phyloP scores from a whole-genome alignment of 2,329 filamentous ascomycete genomes.

The Paraphoma sp. region DNA sequence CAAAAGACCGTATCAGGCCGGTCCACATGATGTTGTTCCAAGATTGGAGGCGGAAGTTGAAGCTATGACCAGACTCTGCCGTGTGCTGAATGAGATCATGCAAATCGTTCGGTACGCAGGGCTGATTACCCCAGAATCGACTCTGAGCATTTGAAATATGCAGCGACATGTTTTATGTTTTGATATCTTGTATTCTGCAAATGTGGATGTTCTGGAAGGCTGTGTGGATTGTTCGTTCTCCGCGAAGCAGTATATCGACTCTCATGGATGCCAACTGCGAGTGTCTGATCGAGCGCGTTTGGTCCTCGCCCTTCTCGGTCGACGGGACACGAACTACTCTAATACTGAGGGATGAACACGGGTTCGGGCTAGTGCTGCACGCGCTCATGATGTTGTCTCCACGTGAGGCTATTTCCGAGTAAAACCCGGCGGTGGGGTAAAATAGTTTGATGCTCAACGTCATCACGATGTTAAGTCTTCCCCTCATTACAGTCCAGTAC shows the following conservation, averaged over 20 bases:
- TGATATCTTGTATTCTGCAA: too few relatives aligned
- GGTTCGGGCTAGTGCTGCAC: conserved; percentile 12
- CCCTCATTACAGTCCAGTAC: conserved; percentile 6
- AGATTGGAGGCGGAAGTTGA: conserved; percentile 9
- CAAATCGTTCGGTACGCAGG: not conserved
- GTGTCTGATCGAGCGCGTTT: too few relatives aligned
- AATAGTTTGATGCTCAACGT: conserved; percentile 21
- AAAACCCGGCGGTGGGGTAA: conserved; percentile 26
- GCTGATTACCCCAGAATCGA: not conserved
- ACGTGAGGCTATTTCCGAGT: conserved; percentile 11
- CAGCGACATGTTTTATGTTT: too few relatives aligned
- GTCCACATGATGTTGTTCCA: conserved; percentile 18
- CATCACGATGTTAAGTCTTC: conserved; percentile 43
- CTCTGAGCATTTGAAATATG: too few relatives aligned
- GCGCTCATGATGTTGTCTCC: conserved; percentile 6
- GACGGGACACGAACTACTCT: too few relatives aligned
- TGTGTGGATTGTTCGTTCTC: too few relatives aligned
- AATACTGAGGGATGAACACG: conserved; percentile 1
- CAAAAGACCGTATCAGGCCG: conserved; percentile 1
- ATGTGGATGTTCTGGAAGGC: too few relatives aligned
- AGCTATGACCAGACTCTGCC: conserved; percentile 23
- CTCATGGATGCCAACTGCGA: too few relatives aligned
- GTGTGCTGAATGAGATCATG: conserved; percentile 7
- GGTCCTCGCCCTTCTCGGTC: too few relatives aligned
- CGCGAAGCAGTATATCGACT: too few relatives aligned